Evolutionary conservation across 2,329 filamentous ascomycete species (phyloP), one percentile per base, ranked within the genome.

Genomic region (Mycocentrospora acerina): DNA sequence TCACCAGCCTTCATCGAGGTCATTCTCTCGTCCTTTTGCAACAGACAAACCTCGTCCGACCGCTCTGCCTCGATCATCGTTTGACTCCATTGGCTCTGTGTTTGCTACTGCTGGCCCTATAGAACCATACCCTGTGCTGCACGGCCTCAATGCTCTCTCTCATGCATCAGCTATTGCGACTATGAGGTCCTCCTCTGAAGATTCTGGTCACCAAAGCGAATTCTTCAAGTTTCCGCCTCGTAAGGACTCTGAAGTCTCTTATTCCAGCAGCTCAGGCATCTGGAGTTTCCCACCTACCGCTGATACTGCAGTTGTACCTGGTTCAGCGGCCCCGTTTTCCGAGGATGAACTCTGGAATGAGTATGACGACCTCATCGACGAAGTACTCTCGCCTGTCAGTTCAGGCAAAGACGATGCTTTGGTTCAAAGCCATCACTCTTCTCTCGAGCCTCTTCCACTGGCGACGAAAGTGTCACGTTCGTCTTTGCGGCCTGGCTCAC

Each of bases 321-420:
- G 73, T 3, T 74, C 80, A 2, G 74, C 73, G 29, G 80, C 82
- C 4, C 83, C 81, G 0, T 76, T 84, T 4, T 81, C 73, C 1
- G 87, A 94, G 50, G 91, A 96, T 55, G 91, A 96, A 60, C 79
- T 95, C 2, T 97, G 91, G 91, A 84, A 90, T 35, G 91, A 95
- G 67, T 96, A 94, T 60, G 84, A 97, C 51, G 91, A 96, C 55
- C 72, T 96, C 10, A 79, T 96, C 37, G 86, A 87, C 35, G 83
- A 88, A 40, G 77, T 82, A 9, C 76, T 80, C 33, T 78, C 76
- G 4, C 70, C 74, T 17, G 7, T 67, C 15, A 50, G 52, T 18
- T 48, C 51, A 7, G 41, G 35, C 8, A 40, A 41, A 17, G 40
- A 42, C 5, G 42, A 37, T 32, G 29, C 41, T 11, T 50, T 44